Evolutionary conservation across 371 early-diverging fungal species (phyloP), one percentile per base, ranked within the genome.

Genomic region (Mucor racemosus): DNA sequence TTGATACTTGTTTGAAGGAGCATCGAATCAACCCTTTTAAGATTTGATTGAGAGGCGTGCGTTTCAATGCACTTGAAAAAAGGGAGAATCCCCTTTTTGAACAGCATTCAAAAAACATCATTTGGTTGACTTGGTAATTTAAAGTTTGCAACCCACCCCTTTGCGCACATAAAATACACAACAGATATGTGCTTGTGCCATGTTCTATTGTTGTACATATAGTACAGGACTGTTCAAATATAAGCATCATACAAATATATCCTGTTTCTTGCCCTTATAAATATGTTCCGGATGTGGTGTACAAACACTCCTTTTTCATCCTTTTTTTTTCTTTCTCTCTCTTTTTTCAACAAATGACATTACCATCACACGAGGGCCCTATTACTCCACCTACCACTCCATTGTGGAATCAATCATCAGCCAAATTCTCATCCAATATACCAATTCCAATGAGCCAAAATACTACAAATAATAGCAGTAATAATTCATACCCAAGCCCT

Each of bases 301-400:
- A 54, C 39, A 57, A 35, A 58, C 19, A 11, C 54, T 26, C 41
- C 33, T 55, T 63, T 40, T 63, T 21, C 39, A 66, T 35, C 50
- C 17, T 11, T 48, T 44, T n/a, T 48, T 34, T 60, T 44, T 44
- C 34, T 15, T 34, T 46, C n/a, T 58, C 17, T 38, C 5, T 38
- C 5, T 3, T 5, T 38, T 11, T 38, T 38, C 5, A 38, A 38
- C 38, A 61, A 34, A 61, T 61, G 61, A 17, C 50, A 48, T 4
- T 33, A 55, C 7, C 26, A 50, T 50, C 50, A 19, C 56, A 55
- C 13, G 55, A 61, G 5, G 38, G 60, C 35, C 67, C 44, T 8
- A 55, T 67, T 11, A 67, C 61, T 36, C 67, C 67, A 44, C 67
- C 67, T 8, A 10, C 67, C 33, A 67, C 67, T 36, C 67, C 67